phyloP scores from a whole-genome alignment of 257 asterid species.

The Plectranthus barbatus region DNA sequence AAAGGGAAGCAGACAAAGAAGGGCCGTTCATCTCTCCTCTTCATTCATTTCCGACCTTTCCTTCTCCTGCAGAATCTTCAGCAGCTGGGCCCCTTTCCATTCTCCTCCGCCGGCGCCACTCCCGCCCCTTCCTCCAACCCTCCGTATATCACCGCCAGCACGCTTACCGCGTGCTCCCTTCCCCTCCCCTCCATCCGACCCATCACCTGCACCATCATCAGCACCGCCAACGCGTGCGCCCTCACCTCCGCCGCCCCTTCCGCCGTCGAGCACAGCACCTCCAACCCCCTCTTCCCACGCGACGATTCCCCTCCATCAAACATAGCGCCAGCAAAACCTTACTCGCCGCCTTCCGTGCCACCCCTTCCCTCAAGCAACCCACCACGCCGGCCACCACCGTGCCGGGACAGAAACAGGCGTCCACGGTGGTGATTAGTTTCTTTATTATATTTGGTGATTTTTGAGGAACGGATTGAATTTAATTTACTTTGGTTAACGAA shows the following conservation, averaged over 20 bases:
- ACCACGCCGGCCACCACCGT: constrained; percentile 50
- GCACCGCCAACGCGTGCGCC: constrained; percentile 70
- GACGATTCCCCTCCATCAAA: constrained; percentile 50
- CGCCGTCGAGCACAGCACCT: constrained; percentile 58
- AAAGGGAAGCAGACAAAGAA: background rate
- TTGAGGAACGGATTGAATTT: too few species aligned
- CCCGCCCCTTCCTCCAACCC: constrained; percentile 24
- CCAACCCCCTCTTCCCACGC: constrained; percentile 61
- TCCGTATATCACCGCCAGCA: constrained; percentile 57
- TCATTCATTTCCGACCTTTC: constrained; percentile 33
- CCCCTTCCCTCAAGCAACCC: constrained; percentile 38
- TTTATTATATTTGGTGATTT: too few species aligned
- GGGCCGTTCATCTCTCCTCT: constrained; percentile 23
- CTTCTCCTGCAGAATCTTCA: constrained; percentile 52
- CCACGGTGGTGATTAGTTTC: too few species aligned
- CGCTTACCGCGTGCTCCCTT: constrained; percentile 66
- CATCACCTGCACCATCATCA: constrained; percentile 87
- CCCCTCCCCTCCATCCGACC: constrained; percentile 80
- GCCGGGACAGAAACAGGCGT: constrained; percentile 34
- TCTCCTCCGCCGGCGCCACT: constrained; percentile 61
- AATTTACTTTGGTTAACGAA: too few species aligned
- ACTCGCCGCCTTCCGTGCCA: constrained; percentile 51
- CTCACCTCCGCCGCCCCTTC: constrained; percentile 76
- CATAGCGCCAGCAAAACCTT: constrained; percentile 65
- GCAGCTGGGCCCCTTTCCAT: constrained; percentile 80